Base-by-base conservation (phyloP, 306 rosid genomes). In the Prunus kanzakura region DNA sequence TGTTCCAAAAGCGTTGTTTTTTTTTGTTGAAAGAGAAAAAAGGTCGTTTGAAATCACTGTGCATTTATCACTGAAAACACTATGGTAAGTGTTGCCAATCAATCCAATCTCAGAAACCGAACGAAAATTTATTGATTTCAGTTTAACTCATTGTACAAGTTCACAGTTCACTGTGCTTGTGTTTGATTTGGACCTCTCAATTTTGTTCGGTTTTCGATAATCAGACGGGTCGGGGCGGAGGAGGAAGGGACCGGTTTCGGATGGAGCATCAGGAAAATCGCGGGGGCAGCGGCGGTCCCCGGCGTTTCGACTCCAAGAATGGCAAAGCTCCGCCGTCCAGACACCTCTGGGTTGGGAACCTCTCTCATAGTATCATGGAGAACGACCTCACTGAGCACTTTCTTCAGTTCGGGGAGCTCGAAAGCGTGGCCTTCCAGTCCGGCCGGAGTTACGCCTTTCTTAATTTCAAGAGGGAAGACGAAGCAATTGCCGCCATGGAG, bases 331-430 rank as follows among this genome's bases (percentile, higher is more conserved):
- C 93, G 29, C 96, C 97, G 50, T 95, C 99, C 29, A 87, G 97
- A 30, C 96, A 92, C 76, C 87, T 95, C 63, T 95, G 99, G 98
- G 88, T 92, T 52, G 99, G 99, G 65, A 92, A 95, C 64, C 86
- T 95, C 20, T 43, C 92, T 6, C 99, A 87, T 76, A 66, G 63
- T 29, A 50, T 91, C 51, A 67, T 74, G 30, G 99, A 91, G 89
- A 81, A 84, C 9, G 99, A 92, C 0, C 90, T 92, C 69, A 79
- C 87, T 11, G 88, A 79, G 52, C 93, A 85, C 81, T 95, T 95
- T 77, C 43, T 86, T 45, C 80, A 82, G 56, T 91, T 83, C 78
- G 99, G 99, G 29, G 90, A 90, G 10, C 78, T 95, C 46, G 99
- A 89, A 47, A 90, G 82, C 41, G 84, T 91, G 20, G 99, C 97